Conservation (phyloP, 441 rosid genomes). For the Syzygium malaccense region DNA sequence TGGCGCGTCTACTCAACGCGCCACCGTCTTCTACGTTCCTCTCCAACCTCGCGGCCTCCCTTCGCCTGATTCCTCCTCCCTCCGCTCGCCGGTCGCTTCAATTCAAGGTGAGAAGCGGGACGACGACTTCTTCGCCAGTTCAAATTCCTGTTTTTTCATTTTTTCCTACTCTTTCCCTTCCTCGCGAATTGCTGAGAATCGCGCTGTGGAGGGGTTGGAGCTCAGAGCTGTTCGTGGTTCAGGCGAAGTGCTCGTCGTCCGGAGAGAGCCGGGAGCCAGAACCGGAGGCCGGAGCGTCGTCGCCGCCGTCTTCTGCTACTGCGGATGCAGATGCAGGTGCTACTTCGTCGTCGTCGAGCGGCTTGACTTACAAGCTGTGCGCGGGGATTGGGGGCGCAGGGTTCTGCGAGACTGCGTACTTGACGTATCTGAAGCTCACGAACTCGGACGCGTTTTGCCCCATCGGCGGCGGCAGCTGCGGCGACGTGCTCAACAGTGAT, state of each 20-base stretch:
- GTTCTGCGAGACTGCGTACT: constrained; percentile 71
- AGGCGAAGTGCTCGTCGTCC: constrained; percentile 40
- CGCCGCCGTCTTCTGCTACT: constrained; percentile 3
- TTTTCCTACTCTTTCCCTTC: no score
- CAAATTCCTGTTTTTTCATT: background rate
- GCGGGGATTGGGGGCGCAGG: constrained; percentile 66
- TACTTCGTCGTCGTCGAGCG: constrained; percentile 17
- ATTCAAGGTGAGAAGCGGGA: background rate
- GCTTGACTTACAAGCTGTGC: constrained; percentile 51
- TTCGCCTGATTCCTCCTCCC: background rate
- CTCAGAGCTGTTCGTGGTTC: constrained; percentile 16
- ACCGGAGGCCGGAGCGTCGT: constrained; percentile 17
- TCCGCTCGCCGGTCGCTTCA: background rate
- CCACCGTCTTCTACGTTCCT: background rate
- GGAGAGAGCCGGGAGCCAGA: constrained; percentile 29
- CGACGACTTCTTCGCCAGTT: background rate
- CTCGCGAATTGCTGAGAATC: no score
- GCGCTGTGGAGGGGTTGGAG: background rate
- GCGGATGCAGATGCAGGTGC: background rate
- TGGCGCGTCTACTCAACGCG: constrained; percentile 5
- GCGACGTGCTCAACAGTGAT: constrained; percentile 71
- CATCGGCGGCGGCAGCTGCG: constrained; percentile 64
- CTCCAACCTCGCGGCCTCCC: background rate
- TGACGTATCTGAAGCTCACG: constrained; percentile 75
- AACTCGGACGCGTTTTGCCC: constrained; percentile 76